A percentile compares a stretch with the other conserved stretches of the same genome.
phyloP scores from a whole-genome alignment of 2,329 filamentous ascomycete species.

The Epichloe gansuensis region DNA sequence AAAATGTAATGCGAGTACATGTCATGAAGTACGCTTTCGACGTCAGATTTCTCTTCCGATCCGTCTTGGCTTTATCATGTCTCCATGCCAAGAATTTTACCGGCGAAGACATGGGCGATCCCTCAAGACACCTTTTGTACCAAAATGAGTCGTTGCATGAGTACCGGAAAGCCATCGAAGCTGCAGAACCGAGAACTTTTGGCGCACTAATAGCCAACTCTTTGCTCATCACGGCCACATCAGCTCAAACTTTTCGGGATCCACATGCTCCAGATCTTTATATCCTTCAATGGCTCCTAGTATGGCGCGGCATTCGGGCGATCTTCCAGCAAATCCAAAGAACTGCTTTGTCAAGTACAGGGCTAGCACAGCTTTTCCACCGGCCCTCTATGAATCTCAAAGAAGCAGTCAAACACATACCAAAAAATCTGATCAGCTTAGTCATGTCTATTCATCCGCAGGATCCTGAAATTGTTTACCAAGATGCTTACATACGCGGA shows the following conservation, averaged over 20 bases:
- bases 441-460: conserved; percentile 28
- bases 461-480: conserved; percentile 28
- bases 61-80: conserved; percentile 37
- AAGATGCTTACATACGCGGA: conserved; percentile 30
- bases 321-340: conserved; percentile 27
- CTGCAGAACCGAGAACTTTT: conserved; percentile 30
- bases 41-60: conserved; percentile 42
- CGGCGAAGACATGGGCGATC: conserved; percentile 13
- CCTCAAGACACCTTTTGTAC: conserved; percentile 28
- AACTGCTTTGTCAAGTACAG: conserved; percentile 22
- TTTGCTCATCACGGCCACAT: conserved; percentile 36
- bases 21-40: conserved; percentile 38
- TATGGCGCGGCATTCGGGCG: conserved; percentile 40
- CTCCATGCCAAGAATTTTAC: conserved; percentile 21
- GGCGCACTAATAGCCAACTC: conserved; percentile 39
- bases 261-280: conserved; percentile 30
- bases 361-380: conserved; percentile 34
- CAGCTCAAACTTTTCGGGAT: conserved; percentile 39
- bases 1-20: conserved; percentile 30
- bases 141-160: conserved; percentile 36
- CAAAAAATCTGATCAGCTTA: conserved; percentile 37
- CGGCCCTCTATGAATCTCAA: conserved; percentile 36
- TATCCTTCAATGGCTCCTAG: conserved; percentile 41
- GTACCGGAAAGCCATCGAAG: conserved; percentile 38
- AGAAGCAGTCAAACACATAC: conserved; percentile 27